Base-by-base conservation (phyloP, 169 alveolate species). In the Eimeria sp. region DNA sequence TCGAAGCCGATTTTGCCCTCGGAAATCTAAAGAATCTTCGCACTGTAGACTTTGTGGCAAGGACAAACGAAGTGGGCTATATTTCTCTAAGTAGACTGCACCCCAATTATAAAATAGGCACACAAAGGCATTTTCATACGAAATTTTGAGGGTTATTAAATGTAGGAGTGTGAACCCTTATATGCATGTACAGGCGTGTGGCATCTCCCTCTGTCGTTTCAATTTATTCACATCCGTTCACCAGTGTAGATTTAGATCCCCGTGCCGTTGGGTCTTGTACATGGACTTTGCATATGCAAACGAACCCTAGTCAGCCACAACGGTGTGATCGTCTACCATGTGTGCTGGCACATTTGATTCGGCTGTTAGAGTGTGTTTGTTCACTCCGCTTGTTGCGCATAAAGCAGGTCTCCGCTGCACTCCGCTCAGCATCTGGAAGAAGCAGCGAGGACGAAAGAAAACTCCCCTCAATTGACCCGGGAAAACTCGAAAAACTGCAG, bases 1-100 rank as follows among this genome's bases (percentile, higher is more conserved):
- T 84, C 3, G 92, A 84, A 58, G 92, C 58, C 7, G 92, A 84
- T 57, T 84, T 84, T 30, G 92, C 72, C 9, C 25, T 84, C 75
- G 92, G 92, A 30, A 30, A 84, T 45, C 92, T 84, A 25, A 51
- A 30, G 43, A 54, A 58, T 40, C 58, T 84, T 16, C 72, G 92
- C 40, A 84, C 92, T 20, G 25, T 84, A 27, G 92, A 84, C 75
- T 84, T 30, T 49, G 92, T 54, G 4, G 92, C 92, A 40, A 4
- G 57, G 30, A 57, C 89, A 22, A 49, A 14, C 54, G 84, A 73
- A 40, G 84, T 73, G 18, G 40, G 84, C 49, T 14, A 11, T 40
- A 14, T 49, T 27, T 72, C 49, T 25, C 18, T 27, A 14, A 16
- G 70, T 25, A 61, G 20, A 11, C 70, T 61, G 20, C 5, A 5